A percentile compares a stretch with the other conserved stretches of the same genome.
phyloP scores from a whole-genome alignment of 257 asterid genomes.

The Cruciata laevipes region DNA sequence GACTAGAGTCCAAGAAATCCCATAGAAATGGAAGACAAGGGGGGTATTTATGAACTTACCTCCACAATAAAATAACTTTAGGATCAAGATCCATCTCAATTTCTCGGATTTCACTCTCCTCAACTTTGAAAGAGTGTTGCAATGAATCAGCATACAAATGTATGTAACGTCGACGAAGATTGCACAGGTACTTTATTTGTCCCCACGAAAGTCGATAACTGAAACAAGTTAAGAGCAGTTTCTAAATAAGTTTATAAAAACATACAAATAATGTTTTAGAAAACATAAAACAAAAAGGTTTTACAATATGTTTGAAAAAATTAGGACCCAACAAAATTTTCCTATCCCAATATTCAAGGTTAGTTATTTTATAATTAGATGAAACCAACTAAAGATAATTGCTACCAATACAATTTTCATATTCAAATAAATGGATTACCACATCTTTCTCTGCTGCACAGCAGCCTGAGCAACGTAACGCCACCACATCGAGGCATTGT shows the following conservation, averaged over 20 bases:
- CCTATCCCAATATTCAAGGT: neutral
- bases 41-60: constrained; percentile 63
- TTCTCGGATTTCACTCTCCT: constrained; percentile 47
- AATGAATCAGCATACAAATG: constrained; percentile 77
- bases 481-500: constrained; percentile 72
- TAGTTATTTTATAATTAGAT: neutral
- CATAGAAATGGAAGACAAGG: neutral
- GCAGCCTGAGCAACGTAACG: constrained; percentile 91
- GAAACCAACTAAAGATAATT: neutral
- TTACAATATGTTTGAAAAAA: neutral
- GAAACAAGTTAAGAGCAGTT: constrained; percentile 18
- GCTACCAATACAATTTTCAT: neutral
- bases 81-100: constrained; percentile 92
- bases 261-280: neutral
- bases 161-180: constrained; percentile 81
- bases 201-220: constrained; percentile 94
- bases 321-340: neutral
- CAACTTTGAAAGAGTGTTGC: constrained; percentile 47
- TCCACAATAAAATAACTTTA: constrained; percentile 88
- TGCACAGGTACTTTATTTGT: constrained; percentile 69
- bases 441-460: constrained; percentile 79
- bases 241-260: neutral
- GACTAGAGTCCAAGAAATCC: neutral
- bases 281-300: neutral
- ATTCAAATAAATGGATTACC: constrained; percentile 38